Evolutionary conservation across 805 yeast genomes (phyloP).

Genomic region (Clavispora fructus): DNA sequence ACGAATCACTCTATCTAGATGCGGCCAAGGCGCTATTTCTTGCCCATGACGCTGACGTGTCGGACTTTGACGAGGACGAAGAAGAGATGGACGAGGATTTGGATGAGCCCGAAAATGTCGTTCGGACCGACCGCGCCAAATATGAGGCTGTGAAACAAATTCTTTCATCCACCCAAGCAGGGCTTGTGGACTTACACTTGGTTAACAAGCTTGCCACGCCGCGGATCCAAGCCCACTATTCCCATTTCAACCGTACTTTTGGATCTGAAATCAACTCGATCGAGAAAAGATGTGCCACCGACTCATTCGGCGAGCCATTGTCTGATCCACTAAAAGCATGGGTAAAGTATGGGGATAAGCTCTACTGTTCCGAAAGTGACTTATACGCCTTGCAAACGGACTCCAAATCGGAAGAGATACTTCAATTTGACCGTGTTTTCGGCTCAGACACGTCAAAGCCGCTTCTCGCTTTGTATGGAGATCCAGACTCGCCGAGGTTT

Average conservation of each 20-base stretch:
- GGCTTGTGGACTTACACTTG: slow-evolving; percentile 38
- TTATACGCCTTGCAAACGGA: slow-evolving; percentile 70
- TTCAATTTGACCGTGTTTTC: slow-evolving; percentile 56
- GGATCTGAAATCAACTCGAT: slow-evolving; percentile 19
- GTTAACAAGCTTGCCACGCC: slow-evolving; percentile 52
- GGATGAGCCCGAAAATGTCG: not conserved
- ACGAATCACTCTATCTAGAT: slow-evolving; percentile 8
- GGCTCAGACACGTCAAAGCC: slow-evolving; percentile 50
- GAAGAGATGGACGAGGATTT: not conserved
- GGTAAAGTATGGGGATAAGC: slow-evolving; percentile 46
- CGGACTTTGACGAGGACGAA: slow-evolving; percentile 10
- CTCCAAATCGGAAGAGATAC: slow-evolving; percentile 22
- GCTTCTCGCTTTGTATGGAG: slow-evolving; percentile 62
- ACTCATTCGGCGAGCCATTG: slow-evolving; percentile 28
- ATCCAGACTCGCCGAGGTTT: slow-evolving; percentile 46
- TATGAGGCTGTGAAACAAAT: not conserved
- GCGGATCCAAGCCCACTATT: slow-evolving; percentile 58
- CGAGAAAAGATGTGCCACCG: slow-evolving; percentile 21
- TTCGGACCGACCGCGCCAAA: not conserved
- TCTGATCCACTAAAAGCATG: slow-evolving; percentile 34
- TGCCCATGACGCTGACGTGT: slow-evolving; percentile 1
- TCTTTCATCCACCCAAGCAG: slow-evolving; percentile 4
- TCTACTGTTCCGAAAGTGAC: slow-evolving; percentile 65
- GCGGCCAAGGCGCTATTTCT: slow-evolving; percentile 3
- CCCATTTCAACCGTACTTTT: slow-evolving; percentile 38